Percentiles rank a stretch among this genome's conserved stretches.
These are phyloP conservation scores for Gossypium thurberi DNA, from an alignment of 345 rosid species.

Conservation along the genomic window DNA sequence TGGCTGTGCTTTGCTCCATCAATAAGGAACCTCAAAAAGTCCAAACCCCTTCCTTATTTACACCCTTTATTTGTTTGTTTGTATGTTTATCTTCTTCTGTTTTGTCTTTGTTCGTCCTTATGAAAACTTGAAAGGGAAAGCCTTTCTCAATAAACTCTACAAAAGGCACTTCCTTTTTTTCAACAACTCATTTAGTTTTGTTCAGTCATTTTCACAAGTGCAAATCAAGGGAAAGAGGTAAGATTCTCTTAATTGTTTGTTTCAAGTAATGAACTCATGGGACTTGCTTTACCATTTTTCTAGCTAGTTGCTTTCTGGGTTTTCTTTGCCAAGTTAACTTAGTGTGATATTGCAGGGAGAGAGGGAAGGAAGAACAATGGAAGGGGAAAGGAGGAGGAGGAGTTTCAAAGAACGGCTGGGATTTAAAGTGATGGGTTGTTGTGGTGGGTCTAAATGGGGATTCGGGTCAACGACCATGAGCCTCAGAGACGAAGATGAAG, in stretches of 20 bases:
- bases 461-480: slow-evolving; percentile 35
- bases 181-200: neutral
- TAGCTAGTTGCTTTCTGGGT: neutral
- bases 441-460: slow-evolving; percentile 68
- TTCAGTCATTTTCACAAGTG: slow-evolving; percentile 3
- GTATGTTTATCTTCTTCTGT: neutral
- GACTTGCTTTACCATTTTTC: slow-evolving; percentile 24
- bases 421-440: slow-evolving; percentile 56
- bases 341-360: slow-evolving; percentile 22
- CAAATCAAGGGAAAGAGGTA: slow-evolving; percentile 13
- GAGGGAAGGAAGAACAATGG: slow-evolving; percentile 43
- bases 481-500: slow-evolving; percentile 36
- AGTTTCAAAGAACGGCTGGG: slow-evolving; percentile 60
- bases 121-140: neutral
- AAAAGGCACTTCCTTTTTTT: neutral
- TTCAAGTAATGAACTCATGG: slow-evolving; percentile 30
- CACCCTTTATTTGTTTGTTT: neutral
- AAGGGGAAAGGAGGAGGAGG: slow-evolving; percentile 37
- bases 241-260: slow-evolving; percentile 9
- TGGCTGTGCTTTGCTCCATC: slow-evolving; percentile 5
- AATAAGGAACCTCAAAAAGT: neutral
- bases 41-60: neutral
- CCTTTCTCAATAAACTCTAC: neutral
- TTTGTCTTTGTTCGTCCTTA: slow-evolving; percentile 16
- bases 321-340: slow-evolving; percentile 36